Base-by-base conservation (phyloP, 805 yeast genomes). In the Phaffomyces antillensis region DNA sequence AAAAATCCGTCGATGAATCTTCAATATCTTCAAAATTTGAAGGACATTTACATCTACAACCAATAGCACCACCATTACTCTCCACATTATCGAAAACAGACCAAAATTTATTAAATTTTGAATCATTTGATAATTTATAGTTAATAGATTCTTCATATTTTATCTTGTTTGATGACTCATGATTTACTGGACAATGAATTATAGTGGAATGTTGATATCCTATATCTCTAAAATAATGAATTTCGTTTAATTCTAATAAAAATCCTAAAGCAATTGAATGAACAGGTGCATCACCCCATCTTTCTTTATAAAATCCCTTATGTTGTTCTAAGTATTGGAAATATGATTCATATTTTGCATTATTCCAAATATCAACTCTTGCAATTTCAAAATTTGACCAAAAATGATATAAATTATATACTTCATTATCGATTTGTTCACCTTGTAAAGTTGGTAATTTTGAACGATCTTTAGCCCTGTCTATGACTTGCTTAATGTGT, bases 271-370 rank as follows among this genome's bases (percentile, higher is more conserved):
- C 98, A 20, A 93, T 64, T 0, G 96, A 83, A 61, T 89, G 97
- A 5, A 91, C 81, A 0, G 97, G 96, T 0, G 97, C 96, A 70
- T 91, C 98, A 2, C 98, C 98, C 98, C 98, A 91, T 57, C 99
- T 69, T 62, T 93, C 96, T 43, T 76, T 73, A 73, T 81, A 89
- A 59, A 91, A 90, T 0, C 98, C 97, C 11, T 90, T 87, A 5
- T 79, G 67, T 8, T 63, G 41, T 45, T 93, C 97, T 40, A 91
- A 63, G 53, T 70, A 76, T 35, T 79, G 66, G 61, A 86, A 87
- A 61, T 81, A 90, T 24, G 70, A 70, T 41, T 77, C 72, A 63
- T 91, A 93, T 18, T 71, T 61, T 6, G 75, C 72, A 20, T 85
- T 77, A 37, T 75, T 70, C 70, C 87, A 90, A 17, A 90, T 62